A percentile compares a stretch with the other conserved stretches of the same genome.
phyloP scores from a whole-genome alignment of 345 rosid genomes.

The Noccaea bulbosa region DNA sequence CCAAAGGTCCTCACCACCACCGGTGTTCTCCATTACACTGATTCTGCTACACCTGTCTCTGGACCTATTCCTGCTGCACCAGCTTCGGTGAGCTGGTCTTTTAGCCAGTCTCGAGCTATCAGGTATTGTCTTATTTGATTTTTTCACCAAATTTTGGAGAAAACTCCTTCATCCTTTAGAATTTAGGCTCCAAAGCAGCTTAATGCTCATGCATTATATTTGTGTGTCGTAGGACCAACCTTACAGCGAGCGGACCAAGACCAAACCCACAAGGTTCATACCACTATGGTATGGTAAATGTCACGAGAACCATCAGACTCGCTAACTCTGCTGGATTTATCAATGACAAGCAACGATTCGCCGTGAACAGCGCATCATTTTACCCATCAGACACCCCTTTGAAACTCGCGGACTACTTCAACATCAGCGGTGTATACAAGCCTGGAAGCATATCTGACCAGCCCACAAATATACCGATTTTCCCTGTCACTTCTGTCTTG shows the following conservation, averaged over 20 bases:
- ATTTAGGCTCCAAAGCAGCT: too few species aligned
- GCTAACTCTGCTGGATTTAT: constrained; percentile 73
- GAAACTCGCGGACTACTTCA: constrained; percentile 85
- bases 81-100: constrained; percentile 70
- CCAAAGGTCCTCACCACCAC: constrained; percentile 59
- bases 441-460: constrained; percentile 63
- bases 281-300: constrained; percentile 76
- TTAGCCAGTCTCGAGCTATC: constrained; percentile 79
- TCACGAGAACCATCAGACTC: constrained; percentile 61
- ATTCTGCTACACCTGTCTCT: constrained; percentile 63
- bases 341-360: constrained; percentile 78
- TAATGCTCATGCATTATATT: too few species aligned
- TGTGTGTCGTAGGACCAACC: constrained; percentile 65
- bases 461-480: constrained; percentile 61
- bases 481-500: constrained; percentile 72
- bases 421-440: constrained; percentile 68
- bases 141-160: background rate
- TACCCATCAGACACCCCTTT: constrained; percentile 73
- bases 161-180: background rate
- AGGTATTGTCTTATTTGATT: constrained; percentile 40
- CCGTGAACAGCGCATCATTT: constrained; percentile 77
- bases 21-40: constrained; percentile 67
- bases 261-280: constrained; percentile 96
- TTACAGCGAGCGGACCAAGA: constrained; percentile 91
- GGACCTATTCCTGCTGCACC: constrained; percentile 85